Conservation (phyloP, 345 rosid genomes). For the Euphorbia tirucalli region DNA sequence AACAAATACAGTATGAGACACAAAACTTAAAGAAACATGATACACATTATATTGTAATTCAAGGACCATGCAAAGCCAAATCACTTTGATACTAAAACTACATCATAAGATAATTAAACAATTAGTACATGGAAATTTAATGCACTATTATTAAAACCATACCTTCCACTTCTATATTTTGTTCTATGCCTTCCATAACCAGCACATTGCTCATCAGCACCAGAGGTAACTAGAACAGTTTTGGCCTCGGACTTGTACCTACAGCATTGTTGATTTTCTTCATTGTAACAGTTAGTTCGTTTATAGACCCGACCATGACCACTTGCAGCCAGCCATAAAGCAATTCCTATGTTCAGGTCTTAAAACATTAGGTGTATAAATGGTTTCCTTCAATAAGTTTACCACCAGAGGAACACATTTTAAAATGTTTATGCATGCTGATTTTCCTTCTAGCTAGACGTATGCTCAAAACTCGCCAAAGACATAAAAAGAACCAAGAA, state of each 20-base stretch:
- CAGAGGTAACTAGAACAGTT: constrained; percentile 80
- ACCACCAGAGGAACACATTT: neutral
- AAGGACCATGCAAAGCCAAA: neutral
- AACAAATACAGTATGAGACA: neutral
- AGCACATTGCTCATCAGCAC: constrained; percentile 99
- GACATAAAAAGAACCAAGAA: neutral
- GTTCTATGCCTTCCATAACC: constrained; percentile 96
- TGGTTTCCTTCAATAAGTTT: neutral
- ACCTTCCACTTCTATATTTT: constrained; percentile 77
- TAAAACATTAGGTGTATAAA: constrained; percentile 28
- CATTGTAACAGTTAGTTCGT: constrained; percentile 23
- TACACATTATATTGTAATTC: neutral
- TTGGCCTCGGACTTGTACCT: constrained; percentile 66
- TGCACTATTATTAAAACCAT: constrained; percentile 3
- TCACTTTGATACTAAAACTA: neutral
- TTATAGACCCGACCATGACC: constrained; percentile 78
- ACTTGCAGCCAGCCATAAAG: constrained; percentile 84
- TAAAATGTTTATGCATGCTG: neutral
- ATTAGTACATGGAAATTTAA: neutral
- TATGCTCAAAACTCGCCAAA: neutral
- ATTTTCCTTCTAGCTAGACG: neutral
- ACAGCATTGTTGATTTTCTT: constrained; percentile 29
- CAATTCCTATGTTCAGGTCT: constrained; percentile 95
- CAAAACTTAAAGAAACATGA: neutral
- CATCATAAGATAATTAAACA: neutral